phyloP scores from a whole-genome alignment of 352 stramenopile genomes.

The Globisporangium okanoganense region DNA sequence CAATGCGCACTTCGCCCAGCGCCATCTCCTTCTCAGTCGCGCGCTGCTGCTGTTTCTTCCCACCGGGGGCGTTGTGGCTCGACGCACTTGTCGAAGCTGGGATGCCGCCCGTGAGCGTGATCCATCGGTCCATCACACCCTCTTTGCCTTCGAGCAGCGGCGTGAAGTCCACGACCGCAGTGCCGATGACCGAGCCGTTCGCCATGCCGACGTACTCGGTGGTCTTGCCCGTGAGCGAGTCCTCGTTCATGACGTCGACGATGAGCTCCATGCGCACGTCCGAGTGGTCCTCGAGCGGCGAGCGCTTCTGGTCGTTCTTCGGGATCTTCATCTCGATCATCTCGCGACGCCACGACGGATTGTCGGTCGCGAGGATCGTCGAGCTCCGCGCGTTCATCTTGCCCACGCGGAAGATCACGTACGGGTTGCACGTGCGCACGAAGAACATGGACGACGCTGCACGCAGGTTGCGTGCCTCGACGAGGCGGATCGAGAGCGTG shows the following conservation, averaged over 20 bases:
- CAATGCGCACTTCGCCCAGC: constrained; percentile 68
- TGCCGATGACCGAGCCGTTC: constrained; percentile 75
- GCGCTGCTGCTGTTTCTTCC: constrained; percentile 33
- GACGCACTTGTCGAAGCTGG: constrained; percentile 12
- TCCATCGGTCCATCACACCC: constrained; percentile 75
- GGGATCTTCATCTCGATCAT: constrained; percentile 71
- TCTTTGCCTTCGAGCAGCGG: constrained; percentile 70
- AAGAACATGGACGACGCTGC: constrained; percentile 79
- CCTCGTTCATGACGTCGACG: constrained; percentile 81
- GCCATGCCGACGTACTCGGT: constrained; percentile 76
- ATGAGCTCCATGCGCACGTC: constrained; percentile 69
- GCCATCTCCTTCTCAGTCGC: constrained; percentile 34
- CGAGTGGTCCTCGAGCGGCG: constrained; percentile 58
- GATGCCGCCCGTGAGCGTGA: constrained; percentile 55
- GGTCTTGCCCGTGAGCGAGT: constrained; percentile 69
- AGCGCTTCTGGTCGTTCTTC: constrained; percentile 61
- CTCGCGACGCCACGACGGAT: constrained; percentile 71
- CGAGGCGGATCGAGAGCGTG: constrained; percentile 63
- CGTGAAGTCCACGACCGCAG: constrained; percentile 63
- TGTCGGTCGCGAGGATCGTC: constrained; percentile 69
- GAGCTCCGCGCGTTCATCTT: constrained; percentile 64
- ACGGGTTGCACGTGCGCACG: constrained; percentile 77
- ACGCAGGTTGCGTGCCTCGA: constrained; percentile 67
- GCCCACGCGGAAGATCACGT: constrained; percentile 81
- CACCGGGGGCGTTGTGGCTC: constrained; percentile 10